A percentile compares a stretch with the other conserved stretches of the same genome.
phyloP scores from a whole-genome alignment of 306 rosid species.

The Casuarina cunninghamiana region DNA sequence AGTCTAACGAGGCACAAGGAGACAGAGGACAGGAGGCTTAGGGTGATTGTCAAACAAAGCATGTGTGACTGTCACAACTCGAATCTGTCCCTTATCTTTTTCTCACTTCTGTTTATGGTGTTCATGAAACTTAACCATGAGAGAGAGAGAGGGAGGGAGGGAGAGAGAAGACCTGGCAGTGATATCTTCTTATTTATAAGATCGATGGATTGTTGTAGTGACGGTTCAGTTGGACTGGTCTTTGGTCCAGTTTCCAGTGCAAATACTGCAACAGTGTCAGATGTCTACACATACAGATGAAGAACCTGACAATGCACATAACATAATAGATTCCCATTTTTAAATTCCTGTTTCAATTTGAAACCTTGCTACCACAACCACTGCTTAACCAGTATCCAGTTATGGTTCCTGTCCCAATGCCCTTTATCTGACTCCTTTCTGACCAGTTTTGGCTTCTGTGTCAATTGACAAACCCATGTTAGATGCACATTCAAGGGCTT shows the following conservation, averaged over 20 bases:
- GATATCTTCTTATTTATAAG: neutral
- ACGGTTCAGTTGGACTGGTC: slow-evolving; percentile 41
- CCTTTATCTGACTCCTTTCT: slow-evolving; percentile 16
- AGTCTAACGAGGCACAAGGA: neutral
- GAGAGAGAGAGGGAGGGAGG: neutral
- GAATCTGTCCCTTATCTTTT: neutral
- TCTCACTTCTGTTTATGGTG: neutral
- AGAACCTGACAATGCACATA: slow-evolving; percentile 7
- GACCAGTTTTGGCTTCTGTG: slow-evolving; percentile 38
- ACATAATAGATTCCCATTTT: neutral
- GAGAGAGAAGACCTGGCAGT: neutral
- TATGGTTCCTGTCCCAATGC: slow-evolving; percentile 22
- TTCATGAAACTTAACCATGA: too few relatives aligned
- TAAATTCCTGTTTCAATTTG: neutral
- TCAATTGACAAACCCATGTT: slow-evolving; percentile 7
- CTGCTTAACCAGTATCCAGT: slow-evolving; percentile 13
- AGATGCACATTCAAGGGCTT: slow-evolving; percentile 18
- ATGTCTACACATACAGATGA: neutral
- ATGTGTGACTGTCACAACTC: neutral
- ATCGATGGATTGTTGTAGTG: neutral
- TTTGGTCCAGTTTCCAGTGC: slow-evolving; percentile 47
- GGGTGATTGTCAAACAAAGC: neutral
- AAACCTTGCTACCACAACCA: slow-evolving; percentile 1
- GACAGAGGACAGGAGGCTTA: neutral
- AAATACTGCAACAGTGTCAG: slow-evolving; percentile 41